Conservation (phyloP, 495 filamentous ascomycete species). For the Tuber borchii region DNA sequence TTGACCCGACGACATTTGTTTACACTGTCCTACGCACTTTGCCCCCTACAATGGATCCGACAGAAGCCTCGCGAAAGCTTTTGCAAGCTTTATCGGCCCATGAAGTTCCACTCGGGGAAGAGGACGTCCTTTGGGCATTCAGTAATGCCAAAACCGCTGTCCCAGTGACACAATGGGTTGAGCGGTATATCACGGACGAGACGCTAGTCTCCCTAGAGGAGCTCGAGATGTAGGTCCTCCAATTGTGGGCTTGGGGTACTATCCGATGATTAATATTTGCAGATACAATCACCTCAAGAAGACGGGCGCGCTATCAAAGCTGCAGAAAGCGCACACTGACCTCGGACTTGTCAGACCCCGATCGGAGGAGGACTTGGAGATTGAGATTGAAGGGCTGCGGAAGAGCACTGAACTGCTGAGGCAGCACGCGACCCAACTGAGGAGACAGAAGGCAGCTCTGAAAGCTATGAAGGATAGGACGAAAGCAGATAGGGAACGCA, state of each 20-base stretch:
- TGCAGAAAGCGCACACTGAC: slow-evolving; percentile 31
- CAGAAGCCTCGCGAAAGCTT: slow-evolving; percentile 25
- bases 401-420: slow-evolving; percentile 26
- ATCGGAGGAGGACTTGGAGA: slow-evolving; percentile 24
- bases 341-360: slow-evolving; percentile 30
- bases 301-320: slow-evolving; percentile 28
- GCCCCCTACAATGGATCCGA: slow-evolving; percentile 21
- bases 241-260: not conserved
- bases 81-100: slow-evolving; percentile 29
- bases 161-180: slow-evolving; percentile 23
- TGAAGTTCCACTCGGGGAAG: slow-evolving; percentile 16
- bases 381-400: slow-evolving; percentile 26
- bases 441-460: slow-evolving; percentile 20
- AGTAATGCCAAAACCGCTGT: slow-evolving; percentile 24
- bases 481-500: slow-evolving; percentile 16
- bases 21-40: slow-evolving; percentile 11
- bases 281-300: slow-evolving; percentile 40
- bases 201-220: slow-evolving; percentile 36
- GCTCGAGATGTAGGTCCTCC: slow-evolving; percentile 24
- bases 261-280: not conserved
- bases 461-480: slow-evolving; percentile 18
- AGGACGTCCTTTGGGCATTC: slow-evolving; percentile 39
- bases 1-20: slow-evolving; percentile 21
- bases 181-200: slow-evolving; percentile 31
- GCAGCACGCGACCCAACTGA: slow-evolving; percentile 31